phyloP scores from a whole-genome alignment of 1,284 basidiomycete species.

The Tilletiopsis washingtonensis region DNA sequence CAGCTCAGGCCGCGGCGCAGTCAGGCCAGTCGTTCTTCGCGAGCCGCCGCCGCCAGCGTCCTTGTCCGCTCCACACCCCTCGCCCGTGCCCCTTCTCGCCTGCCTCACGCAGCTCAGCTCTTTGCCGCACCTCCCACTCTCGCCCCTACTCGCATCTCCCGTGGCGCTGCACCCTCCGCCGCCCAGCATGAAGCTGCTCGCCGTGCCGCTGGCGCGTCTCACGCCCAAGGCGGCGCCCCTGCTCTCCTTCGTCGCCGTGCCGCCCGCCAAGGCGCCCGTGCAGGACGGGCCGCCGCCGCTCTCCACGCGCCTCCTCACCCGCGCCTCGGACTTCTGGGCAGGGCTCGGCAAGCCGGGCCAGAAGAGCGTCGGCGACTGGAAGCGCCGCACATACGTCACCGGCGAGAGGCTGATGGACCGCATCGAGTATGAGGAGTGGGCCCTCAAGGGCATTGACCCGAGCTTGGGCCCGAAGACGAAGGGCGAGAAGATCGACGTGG shows the following conservation, averaged over 20 bases:
- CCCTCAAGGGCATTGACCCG: conserved; percentile 42
- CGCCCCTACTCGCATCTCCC: too few species aligned
- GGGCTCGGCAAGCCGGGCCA: conserved; percentile 32
- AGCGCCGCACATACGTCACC: conserved; percentile 24
- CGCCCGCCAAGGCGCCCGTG: conserved; percentile 5
- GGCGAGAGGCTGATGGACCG: conserved; percentile 46
- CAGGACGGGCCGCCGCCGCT: conserved; percentile 13
- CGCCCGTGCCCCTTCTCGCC: too few species aligned
- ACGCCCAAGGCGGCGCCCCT: neutral
- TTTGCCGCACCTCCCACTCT: too few species aligned
- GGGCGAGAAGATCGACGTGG: neutral
- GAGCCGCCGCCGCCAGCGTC: too few species aligned
- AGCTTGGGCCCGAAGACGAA: conserved; percentile 25
- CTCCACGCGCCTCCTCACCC: conserved; percentile 21
- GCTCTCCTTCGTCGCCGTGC: neutral
- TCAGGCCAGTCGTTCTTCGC: too few species aligned
- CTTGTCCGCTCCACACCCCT: too few species aligned
- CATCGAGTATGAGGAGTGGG: conserved; percentile 46
- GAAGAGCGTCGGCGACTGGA: conserved; percentile 36
- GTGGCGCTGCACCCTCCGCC: too few species aligned
- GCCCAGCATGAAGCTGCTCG: neutral
- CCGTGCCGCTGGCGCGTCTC: neutral
- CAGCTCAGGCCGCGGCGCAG: too few species aligned
- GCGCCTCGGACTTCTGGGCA: conserved; percentile 39
- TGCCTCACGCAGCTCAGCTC: too few species aligned